phyloP scores from a whole-genome alignment of 495 filamentous ascomycete genomes.

The Penicillium chermesinum region DNA sequence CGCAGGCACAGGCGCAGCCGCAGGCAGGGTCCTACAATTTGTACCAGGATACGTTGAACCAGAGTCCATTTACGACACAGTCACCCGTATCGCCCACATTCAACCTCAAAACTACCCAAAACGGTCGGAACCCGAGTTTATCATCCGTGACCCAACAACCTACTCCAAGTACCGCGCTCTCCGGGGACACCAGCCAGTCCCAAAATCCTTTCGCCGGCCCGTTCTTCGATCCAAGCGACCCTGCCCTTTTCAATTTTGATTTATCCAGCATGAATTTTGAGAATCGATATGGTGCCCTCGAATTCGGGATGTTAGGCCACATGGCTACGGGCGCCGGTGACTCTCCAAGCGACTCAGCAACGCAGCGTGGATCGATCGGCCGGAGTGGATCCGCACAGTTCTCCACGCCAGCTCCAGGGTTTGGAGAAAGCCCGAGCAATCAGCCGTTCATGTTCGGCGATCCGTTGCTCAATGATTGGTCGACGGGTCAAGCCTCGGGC shows the following conservation, averaged over 20 bases:
- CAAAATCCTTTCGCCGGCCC: slow-evolving; percentile 51
- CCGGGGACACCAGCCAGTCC: slow-evolving; percentile 25
- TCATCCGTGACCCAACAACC: slow-evolving; percentile 31
- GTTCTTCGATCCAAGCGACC: slow-evolving; percentile 84
- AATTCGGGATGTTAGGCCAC: slow-evolving; percentile 91
- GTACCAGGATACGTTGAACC: slow-evolving; percentile 40
- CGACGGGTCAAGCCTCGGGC: slow-evolving; percentile 33
- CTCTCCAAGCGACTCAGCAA: slow-evolving; percentile 60
- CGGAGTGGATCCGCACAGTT: slow-evolving; percentile 46
- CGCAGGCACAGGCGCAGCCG: slow-evolving; percentile 20
- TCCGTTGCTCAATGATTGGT: slow-evolving; percentile 44
- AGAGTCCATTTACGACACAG: slow-evolving; percentile 56
- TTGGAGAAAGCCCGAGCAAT: slow-evolving; percentile 41
- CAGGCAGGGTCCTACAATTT: slow-evolving; percentile 34
- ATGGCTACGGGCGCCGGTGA: slow-evolving; percentile 85
- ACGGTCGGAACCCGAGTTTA: slow-evolving; percentile 36
- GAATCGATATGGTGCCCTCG: slow-evolving; percentile 87
- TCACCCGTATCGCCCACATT: slow-evolving; percentile 68
- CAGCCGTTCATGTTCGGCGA: slow-evolving; percentile 48
- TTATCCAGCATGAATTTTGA: slow-evolving; percentile 91
- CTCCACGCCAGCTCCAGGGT: slow-evolving; percentile 35
- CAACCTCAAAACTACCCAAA: slow-evolving; percentile 40
- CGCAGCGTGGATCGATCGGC: slow-evolving; percentile 45
- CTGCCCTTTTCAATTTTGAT: slow-evolving; percentile 88
- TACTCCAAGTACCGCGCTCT: slow-evolving; percentile 28